These are phyloP conservation scores for Yamadazyma diospyri DNA, from an alignment of 1,139 yeast genomes.

Conservation along the genomic window DNA sequence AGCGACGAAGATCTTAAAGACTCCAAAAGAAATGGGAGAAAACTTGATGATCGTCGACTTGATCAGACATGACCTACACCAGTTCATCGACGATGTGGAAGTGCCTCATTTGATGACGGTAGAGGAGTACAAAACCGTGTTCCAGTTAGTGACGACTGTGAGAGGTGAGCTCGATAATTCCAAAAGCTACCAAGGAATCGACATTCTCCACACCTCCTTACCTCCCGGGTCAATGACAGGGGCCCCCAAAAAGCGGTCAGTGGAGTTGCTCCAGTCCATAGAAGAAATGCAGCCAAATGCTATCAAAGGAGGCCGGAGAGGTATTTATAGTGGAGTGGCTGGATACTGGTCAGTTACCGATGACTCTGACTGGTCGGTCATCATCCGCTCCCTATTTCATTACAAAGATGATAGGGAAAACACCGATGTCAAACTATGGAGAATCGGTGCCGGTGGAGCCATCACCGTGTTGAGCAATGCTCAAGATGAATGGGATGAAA, in stretches of 20 bases:
- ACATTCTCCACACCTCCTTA: constrained; percentile 68
- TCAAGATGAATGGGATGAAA: constrained; percentile 89
- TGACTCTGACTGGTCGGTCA: constrained; percentile 94
- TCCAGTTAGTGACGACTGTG: constrained; percentile 87
- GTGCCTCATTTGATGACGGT: constrained; percentile 84
- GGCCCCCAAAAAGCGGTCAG: constrained; percentile 93
- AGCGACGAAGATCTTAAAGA: constrained; percentile 65
- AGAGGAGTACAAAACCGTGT: constrained; percentile 90
- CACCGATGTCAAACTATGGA: constrained; percentile 48
- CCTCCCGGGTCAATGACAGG: constrained; percentile 99
- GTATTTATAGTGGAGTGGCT: constrained; percentile 89
- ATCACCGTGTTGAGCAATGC: constrained; percentile 83
- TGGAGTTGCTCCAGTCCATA: constrained; percentile 67
- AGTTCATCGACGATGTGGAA: constrained; percentile 60
- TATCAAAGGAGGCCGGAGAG: constrained; percentile 55
- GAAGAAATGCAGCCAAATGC: constrained; percentile 41
- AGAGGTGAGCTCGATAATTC: constrained; percentile 50
- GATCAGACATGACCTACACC: constrained; percentile 86
- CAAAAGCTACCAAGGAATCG: constrained; percentile 61
- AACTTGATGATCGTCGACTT: constrained; percentile 95
- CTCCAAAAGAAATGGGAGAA: constrained; percentile 94
- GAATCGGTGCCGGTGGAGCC: constrained; percentile 98
- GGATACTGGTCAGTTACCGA: constrained; percentile 94
- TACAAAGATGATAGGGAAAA: constrained; percentile 51
- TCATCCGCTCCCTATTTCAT: constrained; percentile 78